Evolutionary conservation across 2,329 filamentous ascomycete genomes (phyloP).

Genomic region (Sclerotinia glacialis): DNA sequence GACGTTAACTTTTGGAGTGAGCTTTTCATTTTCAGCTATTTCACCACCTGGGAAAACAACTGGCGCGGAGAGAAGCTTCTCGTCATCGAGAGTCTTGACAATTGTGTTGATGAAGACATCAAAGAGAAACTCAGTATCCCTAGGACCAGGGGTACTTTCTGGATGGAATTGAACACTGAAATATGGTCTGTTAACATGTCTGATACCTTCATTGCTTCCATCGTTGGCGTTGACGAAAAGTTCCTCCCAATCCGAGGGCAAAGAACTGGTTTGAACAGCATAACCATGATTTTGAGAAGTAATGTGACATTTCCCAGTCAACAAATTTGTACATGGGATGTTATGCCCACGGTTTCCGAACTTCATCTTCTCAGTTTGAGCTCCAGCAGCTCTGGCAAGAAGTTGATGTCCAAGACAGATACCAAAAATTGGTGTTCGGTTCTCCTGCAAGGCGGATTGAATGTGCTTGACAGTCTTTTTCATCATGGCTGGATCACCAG

Average conservation of each 20-base stretch:
- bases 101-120: conserved; percentile 94
- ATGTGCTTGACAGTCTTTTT: conserved; percentile 78
- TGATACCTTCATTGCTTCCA: conserved; percentile 95
- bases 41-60: conserved; percentile 87
- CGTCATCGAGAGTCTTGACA: conserved; percentile 64
- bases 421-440: conserved; percentile 84
- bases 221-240: conserved; percentile 98
- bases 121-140: conserved; percentile 94
- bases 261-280: conserved; percentile 76
- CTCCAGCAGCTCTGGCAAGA: conserved; percentile 82
- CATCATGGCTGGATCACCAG: conserved; percentile 89
- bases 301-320: conserved; percentile 96
- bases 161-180: conserved; percentile 99
- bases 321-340: conserved; percentile 93
- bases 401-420: conserved; percentile 96
- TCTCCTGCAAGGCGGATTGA: conserved; percentile 69
- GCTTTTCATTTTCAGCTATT: conserved; percentile 70
- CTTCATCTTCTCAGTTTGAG: conserved; percentile 92
- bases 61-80: conserved; percentile 64
- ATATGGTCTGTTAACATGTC: conserved; percentile 79
- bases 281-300: conserved; percentile 99
- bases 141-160: conserved; percentile 90
- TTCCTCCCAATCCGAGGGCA: conserved; percentile 82
- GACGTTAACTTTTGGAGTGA: conserved; percentile 80
- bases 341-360: conserved; percentile 99